Evolutionary conservation across 352 stramenopile species (phyloP).

Genomic region (Phytophthora pseudosyringae): DNA sequence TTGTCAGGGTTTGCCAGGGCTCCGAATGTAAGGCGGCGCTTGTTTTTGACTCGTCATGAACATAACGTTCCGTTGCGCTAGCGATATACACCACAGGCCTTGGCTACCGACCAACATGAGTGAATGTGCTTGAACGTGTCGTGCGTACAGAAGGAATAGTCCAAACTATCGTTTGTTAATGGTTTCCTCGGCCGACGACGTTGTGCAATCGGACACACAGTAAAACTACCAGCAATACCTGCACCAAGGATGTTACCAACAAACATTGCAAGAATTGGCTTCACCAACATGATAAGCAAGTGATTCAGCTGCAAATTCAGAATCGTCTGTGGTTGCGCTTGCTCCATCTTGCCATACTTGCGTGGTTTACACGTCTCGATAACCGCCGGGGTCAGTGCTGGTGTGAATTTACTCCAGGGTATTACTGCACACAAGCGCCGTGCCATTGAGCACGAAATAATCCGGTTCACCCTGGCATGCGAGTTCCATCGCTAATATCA

Average conservation of each 20-base stretch:
- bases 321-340: neutral
- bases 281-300: neutral
- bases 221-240: too few species aligned
- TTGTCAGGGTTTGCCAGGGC: too few species aligned
- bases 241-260: too few species aligned
- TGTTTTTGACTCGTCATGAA: neutral
- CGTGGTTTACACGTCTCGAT: too few species aligned
- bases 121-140: too few species aligned
- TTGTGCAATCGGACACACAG: too few species aligned
- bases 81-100: neutral
- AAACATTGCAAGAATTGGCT: too few species aligned
- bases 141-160: neutral
- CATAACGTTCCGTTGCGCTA: neutral
- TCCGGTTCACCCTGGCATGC: slow-evolving; percentile 72
- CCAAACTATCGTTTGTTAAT: slow-evolving; percentile 10
- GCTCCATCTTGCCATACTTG: neutral
- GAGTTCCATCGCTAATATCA: slow-evolving; percentile 91
- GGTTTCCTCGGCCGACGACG: neutral
- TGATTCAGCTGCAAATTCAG: neutral
- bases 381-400: neutral
- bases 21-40: neutral
- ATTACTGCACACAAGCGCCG: slow-evolving; percentile 85
- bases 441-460: slow-evolving; percentile 91
- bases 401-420: slow-evolving; percentile 2
- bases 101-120: too few species aligned